phyloP scores from a whole-genome alignment of 331 rosid genomes.

The Malus hybrid region DNA sequence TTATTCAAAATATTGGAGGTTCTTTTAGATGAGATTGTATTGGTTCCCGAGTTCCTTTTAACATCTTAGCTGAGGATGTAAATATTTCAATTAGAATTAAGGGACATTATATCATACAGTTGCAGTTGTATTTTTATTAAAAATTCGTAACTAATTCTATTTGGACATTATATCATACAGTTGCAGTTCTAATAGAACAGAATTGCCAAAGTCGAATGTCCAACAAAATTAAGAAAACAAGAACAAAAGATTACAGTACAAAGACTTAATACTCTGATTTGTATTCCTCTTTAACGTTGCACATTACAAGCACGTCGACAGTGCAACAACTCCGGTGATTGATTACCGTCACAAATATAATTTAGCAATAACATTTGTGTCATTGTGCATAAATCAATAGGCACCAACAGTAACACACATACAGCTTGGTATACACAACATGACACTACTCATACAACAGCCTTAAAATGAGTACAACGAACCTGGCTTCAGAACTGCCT shows the following conservation, averaged over 20 bases:
- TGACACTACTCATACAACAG: background rate
- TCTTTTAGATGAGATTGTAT: too few relatives aligned
- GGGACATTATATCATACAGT: too few relatives aligned
- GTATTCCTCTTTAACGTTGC: background rate
- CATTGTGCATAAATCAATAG: background rate
- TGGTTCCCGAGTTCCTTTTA: too few relatives aligned
- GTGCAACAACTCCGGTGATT: background rate
- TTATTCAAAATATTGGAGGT: too few relatives aligned
- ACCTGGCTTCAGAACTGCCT: constrained; percentile 12
- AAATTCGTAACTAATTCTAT: too few relatives aligned
- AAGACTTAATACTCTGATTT: background rate
- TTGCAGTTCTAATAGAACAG: too few relatives aligned
- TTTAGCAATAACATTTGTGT: background rate
- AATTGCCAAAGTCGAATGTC: background rate
- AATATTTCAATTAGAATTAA: too few relatives aligned
- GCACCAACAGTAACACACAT: background rate
- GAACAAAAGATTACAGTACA: background rate
- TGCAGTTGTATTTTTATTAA: too few relatives aligned
- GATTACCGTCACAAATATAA: background rate
- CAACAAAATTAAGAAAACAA: background rate
- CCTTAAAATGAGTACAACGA: background rate
- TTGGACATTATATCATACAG: too few relatives aligned
- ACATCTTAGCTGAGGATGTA: too few relatives aligned
- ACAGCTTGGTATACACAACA: background rate
- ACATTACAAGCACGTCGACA: background rate